Evolutionary conservation across 805 yeast genomes (phyloP).

Genomic region (Phaffomyces thermotolerans): DNA sequence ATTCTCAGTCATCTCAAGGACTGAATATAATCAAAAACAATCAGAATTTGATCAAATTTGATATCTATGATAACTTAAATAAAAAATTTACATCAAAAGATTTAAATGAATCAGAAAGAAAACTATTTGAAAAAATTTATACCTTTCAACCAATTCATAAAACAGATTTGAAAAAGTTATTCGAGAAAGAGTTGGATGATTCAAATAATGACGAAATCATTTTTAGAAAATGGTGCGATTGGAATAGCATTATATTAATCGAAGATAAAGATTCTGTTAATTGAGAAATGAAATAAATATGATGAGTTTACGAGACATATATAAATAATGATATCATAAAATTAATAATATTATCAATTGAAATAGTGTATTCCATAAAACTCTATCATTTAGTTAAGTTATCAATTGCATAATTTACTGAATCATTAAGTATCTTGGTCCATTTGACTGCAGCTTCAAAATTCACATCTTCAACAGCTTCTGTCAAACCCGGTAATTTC

Average conservation of each 20-base stretch:
- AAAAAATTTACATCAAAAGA: constrained; percentile 4
- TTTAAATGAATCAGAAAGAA: neutral
- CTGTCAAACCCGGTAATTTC: constrained; percentile 44
- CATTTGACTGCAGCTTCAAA: constrained; percentile 25
- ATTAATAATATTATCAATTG: too few relatives aligned
- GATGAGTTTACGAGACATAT: neutral
- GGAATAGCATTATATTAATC: constrained; percentile 17
- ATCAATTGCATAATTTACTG: constrained; percentile 3
- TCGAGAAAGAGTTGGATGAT: constrained; percentile 5
- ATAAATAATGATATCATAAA: too few relatives aligned
- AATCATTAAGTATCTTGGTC: constrained; percentile 19
- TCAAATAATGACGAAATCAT: constrained; percentile 5
- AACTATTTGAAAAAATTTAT: constrained; percentile 16
- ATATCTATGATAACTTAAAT: constrained; percentile 15
- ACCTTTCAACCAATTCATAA: constrained; percentile 19
- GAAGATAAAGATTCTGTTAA: constrained; percentile 8
- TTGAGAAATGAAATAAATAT: neutral
- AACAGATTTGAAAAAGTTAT: constrained; percentile 3
- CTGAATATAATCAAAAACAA: constrained; percentile 12
- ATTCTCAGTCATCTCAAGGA: constrained; percentile 4
- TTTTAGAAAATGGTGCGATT: constrained; percentile 20
- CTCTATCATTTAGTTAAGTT: neutral
- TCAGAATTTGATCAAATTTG: constrained; percentile 16
- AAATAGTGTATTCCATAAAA: neutral
- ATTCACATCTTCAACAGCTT: constrained; percentile 43